A percentile compares a stretch with the other conserved stretches of the same genome.
Conservation (phyloP, 2,329 filamentous ascomycete species). For the Fusarium haematococcum region DNA sequence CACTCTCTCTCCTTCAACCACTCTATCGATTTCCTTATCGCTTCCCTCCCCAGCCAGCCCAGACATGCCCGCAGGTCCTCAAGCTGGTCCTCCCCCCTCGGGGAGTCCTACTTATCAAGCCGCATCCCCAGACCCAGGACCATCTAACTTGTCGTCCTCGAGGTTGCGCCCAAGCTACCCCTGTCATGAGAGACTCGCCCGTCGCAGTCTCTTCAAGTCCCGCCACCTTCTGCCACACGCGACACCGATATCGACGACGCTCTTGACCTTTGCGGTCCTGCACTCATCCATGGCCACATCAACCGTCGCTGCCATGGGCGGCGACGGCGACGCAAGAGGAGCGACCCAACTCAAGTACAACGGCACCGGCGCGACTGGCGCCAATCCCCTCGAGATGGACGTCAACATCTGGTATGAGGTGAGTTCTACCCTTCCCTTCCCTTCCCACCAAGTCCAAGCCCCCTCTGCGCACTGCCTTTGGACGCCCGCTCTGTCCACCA, state of each 20-base stretch:
- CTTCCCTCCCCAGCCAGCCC: neutral
- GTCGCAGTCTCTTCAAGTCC: neutral
- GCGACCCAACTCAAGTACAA: constrained; percentile 68
- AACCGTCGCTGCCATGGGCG: constrained; percentile 34
- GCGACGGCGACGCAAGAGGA: constrained; percentile 57
- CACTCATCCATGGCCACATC: constrained; percentile 32
- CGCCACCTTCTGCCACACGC: constrained; percentile 1
- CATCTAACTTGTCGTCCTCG: neutral
- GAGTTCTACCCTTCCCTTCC: constrained; percentile 40
- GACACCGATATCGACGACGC: neutral
- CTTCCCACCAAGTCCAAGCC: neutral
- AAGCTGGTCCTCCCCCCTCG: neutral
- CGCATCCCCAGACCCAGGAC: neutral
- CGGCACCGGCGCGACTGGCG: constrained; percentile 72
- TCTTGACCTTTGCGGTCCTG: neutral
- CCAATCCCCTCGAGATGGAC: constrained; percentile 74
- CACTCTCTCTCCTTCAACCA: neutral
- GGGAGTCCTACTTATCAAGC: constrained; percentile 2
- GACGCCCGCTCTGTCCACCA: neutral
- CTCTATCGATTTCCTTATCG: constrained; percentile 2
- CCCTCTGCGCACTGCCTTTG: neutral
- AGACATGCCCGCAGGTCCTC: neutral
- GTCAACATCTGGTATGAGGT: constrained; percentile 85
- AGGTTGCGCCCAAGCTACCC: neutral
- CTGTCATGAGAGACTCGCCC: neutral